Evolutionary conservation across 139 green algal species (phyloP).

Genomic region (Dunaliella primolecta): DNA sequence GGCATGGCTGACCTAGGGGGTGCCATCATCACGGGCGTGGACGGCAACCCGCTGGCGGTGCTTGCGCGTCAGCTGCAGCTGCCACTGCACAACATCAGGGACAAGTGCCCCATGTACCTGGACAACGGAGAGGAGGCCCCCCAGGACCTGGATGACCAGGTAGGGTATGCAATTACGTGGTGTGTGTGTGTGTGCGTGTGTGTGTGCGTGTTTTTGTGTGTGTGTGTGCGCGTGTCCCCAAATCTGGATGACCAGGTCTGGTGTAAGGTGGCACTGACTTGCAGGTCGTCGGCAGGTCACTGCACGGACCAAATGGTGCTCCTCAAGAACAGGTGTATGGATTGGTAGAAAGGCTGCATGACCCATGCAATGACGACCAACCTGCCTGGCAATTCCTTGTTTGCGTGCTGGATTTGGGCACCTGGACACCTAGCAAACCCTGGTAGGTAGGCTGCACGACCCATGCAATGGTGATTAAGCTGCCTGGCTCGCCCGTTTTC

Average conservation of each 20-base stretch:
- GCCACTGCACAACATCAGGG: constrained; percentile 73
- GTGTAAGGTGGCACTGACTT: background rate
- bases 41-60: constrained; percentile 92
- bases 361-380: too few species aligned
- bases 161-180: constrained; percentile 21
- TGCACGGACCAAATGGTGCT: too few species aligned
- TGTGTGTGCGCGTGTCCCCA: background rate
- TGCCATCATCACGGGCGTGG: constrained; percentile 85
- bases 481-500: too few species aligned
- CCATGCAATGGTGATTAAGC: too few species aligned
- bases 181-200: background rate
- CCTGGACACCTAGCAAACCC: too few species aligned
- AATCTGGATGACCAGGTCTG: background rate
- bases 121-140: constrained; percentile 43
- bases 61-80: constrained; percentile 76
- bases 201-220: constrained; percentile 1
- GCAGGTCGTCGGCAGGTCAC: too few species aligned
- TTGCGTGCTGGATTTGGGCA: too few species aligned
- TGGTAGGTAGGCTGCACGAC: too few species aligned
- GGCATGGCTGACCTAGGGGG: constrained; percentile 85
- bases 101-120: constrained; percentile 63
- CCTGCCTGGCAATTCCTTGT: too few species aligned
- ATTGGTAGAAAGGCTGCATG: too few species aligned
- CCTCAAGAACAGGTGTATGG: too few species aligned
- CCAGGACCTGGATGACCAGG: constrained; percentile 44